Conservation (phyloP, 805 yeast species). For the Lipomyces sp. region DNA sequence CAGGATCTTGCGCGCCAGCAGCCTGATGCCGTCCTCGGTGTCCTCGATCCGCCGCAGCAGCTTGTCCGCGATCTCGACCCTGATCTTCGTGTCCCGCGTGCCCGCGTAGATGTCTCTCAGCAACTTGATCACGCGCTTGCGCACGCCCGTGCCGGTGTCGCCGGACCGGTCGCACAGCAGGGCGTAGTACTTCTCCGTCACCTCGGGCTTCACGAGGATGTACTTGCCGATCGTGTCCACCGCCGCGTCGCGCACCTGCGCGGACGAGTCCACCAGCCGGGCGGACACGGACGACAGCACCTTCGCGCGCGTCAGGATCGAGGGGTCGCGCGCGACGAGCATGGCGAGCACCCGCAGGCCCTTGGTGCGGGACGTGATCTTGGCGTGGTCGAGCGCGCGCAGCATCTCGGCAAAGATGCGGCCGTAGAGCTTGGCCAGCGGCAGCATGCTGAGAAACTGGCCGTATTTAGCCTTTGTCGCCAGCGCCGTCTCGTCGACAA, state of each 20-base stretch:
- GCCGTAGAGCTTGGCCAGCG: slow-evolving; percentile 43
- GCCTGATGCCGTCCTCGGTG: slow-evolving; percentile 49
- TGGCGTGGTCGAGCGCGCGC: slow-evolving; percentile 47
- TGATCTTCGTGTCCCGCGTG: slow-evolving; percentile 36
- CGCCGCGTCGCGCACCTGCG: slow-evolving; percentile 73
- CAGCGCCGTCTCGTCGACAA: slow-evolving; percentile 14
- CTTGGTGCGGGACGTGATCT: slow-evolving; percentile 54
- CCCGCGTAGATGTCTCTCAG: slow-evolving; percentile 47
- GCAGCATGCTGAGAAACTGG: slow-evolving; percentile 23
- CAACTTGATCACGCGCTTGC: slow-evolving; percentile 58
- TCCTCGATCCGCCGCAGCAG: slow-evolving; percentile 60
- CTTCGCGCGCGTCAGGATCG: slow-evolving; percentile 48
- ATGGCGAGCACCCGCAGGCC: slow-evolving; percentile 63
- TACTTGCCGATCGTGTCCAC: slow-evolving; percentile 60
- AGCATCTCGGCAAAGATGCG: slow-evolving; percentile 51
- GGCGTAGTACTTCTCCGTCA: slow-evolving; percentile 49
- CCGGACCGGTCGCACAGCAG: slow-evolving; percentile 48
- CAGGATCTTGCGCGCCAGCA: slow-evolving; percentile 13
- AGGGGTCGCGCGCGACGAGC: slow-evolving; percentile 52
- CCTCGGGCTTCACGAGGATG: slow-evolving; percentile 44
- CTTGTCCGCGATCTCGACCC: slow-evolving; percentile 48
- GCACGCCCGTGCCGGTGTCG: slow-evolving; percentile 63
- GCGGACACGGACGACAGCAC: slow-evolving; percentile 53
- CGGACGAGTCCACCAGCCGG: slow-evolving; percentile 57
- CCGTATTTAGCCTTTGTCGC: slow-evolving; percentile 32